Base-by-base conservation (phyloP, 768 basidiomycete species). In the Suillus weaverae region DNA sequence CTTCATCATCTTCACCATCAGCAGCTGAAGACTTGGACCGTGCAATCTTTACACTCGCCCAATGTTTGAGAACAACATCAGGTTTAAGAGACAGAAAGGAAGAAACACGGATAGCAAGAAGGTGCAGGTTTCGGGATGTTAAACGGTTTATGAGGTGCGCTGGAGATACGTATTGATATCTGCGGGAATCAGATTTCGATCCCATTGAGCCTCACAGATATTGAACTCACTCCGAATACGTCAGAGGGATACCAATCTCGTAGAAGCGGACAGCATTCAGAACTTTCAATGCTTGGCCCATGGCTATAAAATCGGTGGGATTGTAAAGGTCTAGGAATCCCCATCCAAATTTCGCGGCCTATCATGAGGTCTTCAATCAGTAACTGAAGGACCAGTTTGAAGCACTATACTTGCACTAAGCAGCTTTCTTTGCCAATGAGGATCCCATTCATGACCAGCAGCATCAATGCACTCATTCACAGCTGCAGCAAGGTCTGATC, bases 311-410 rank as follows among this genome's bases (percentile, higher is more conserved):
- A 71, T 97, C 95, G 0, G 87, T 88, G 5, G 97, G 92, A 73
- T 98, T 92, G 72, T 95, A 92, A 33, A 95, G 83, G 73, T 99
- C 97, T 67, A 99, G 77, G 73, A 95, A 99, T 0, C 94, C 91
- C 66, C 95, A 86, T 2, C 97, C 97, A 71, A 97, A 98, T 73
- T 95, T 95, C 9, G 97, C 97, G n/a, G 96, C 95, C 93, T 97
- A 68, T 0, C 67, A 32, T 22, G 64, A 9, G 36, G 22, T 56
- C 26, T 46, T 22, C 48, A 36, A 56, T 55, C 16, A 54, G 62
- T 41, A 36, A 43, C 20, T 30, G 38, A 41, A 20, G 18, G 62
- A 22, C 30, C 3, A 36, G 13, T 16, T 26, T 22, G 56, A 46
- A 57, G 61, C 64, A 30, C 43, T 38, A 64, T 44, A 73, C 84